Evolutionary conservation across 148 eudicot species (phyloP), one percentile per base, ranked within the genome.

Genomic region (Euryodendron excelsum): DNA sequence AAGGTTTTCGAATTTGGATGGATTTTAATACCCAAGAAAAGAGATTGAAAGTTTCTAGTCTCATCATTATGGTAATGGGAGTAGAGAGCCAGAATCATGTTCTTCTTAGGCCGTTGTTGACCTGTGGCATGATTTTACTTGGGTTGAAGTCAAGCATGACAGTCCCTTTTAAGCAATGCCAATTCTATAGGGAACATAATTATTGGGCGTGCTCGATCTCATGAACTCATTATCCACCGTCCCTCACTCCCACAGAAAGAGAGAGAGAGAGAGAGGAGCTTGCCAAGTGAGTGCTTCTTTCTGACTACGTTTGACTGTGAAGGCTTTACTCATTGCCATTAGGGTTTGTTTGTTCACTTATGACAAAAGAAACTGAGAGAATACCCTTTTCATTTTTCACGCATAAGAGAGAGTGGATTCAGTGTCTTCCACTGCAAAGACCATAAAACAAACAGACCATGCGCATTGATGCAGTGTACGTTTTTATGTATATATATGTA

Each of bases 201-300:
- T 72, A 91, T 87, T 80, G 79, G 81, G 94, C 90, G 91, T 91
- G 92, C 88, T 80, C n/a, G n/a, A n/a, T n/a, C 81, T 84, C 62
- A 65, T 76, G 18, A 71, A 33, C 41, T 53, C 74, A 73, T 60
- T 3, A 82, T 77, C 55, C 72, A 23, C 55, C 66, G 25, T 73
- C 70, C 34, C 62, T 58, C 18, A 45, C 23, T 25, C 73, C 45
- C 53, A 73, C 45, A 55, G 23, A 15, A 37, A 4, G 10, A 41
- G 7, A n/a, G n/a, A n/a, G n/a, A n/a, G n/a, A n/a, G n/a, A n/a
- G n/a, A 52, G 17, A 52, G 17, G 11, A 2, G 56, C 56, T 52
- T 52, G n/a, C 18, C 56, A 52, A 52, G 11, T 52, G 56, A 17
- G 56, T 9, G 13, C 3, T 52, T n/a, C n/a, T n/a, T n/a, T n/a